These are phyloP conservation scores for Termitomyces sp. DNA, from an alignment of 768 basidiomycete genomes.

Conservation along the genomic window DNA sequence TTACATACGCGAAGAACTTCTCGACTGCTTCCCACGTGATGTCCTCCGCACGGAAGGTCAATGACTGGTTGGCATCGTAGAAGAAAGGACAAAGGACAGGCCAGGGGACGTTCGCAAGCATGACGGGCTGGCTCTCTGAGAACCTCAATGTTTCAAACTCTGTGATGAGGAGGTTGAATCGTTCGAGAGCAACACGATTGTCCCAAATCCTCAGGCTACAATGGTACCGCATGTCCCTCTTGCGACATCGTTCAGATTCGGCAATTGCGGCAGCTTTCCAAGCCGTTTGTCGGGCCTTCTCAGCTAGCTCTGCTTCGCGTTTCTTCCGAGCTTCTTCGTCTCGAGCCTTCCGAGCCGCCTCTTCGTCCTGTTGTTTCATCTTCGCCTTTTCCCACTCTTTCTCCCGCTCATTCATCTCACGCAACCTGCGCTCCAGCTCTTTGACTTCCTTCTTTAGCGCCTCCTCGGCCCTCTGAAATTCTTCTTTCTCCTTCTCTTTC, in stretches of 20 bases:
- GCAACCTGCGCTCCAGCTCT: slow-evolving; percentile 8
- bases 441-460: slow-evolving; percentile 5
- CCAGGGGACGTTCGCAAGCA: slow-evolving; percentile 17
- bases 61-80: background rate
- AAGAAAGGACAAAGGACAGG: background rate
- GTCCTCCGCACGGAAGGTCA: background rate
- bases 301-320: background rate
- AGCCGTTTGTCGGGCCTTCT: background rate
- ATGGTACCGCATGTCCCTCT: slow-evolving; percentile 1
- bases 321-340: slow-evolving; percentile 1
- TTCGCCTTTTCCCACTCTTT: background rate
- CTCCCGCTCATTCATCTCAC: slow-evolving; percentile 5
- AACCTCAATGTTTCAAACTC: slow-evolving; percentile 17
- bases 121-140: slow-evolving; percentile 19
- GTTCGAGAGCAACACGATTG: background rate
- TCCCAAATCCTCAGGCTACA: slow-evolving; percentile 2
- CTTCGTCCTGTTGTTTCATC: slow-evolving; percentile 5
- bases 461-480: background rate
- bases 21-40: slow-evolving; percentile 9
- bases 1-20: slow-evolving; percentile 1
- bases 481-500: slow-evolving; percentile 3
- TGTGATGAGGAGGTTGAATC: slow-evolving; percentile 2
- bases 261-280: slow-evolving; percentile 8
- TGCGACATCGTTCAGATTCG: slow-evolving; percentile 8
- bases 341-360: background rate